These are phyloP conservation scores for Cinnamomum chago DNA, from an alignment of 164 flowering plant species.

Conservation along the genomic window DNA sequence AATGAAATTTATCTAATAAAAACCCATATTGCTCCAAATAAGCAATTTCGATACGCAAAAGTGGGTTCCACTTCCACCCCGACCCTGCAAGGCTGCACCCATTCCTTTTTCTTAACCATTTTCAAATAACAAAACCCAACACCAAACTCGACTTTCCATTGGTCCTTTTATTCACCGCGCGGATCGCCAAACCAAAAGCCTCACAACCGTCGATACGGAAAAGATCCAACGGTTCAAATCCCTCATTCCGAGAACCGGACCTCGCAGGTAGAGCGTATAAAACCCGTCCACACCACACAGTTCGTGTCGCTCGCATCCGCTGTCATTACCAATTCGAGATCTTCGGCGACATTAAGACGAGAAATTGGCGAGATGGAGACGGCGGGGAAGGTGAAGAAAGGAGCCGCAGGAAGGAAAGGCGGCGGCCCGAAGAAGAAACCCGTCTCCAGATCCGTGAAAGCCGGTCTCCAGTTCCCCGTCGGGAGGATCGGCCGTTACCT, in stretches of 20 bases:
- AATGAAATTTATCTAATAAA: too few species aligned
- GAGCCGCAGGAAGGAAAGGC: conserved; percentile 30
- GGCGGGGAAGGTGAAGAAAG: conserved; percentile 25
- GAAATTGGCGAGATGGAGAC: conserved; percentile 22
- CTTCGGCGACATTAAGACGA: background rate
- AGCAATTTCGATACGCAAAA: too few species aligned
- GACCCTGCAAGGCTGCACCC: background rate
- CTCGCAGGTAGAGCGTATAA: conserved; percentile 1
- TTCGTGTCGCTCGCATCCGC: background rate
- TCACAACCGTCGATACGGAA: conserved; percentile 8
- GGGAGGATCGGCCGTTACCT: conserved; percentile 33
- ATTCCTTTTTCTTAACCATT: background rate
- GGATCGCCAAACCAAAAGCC: background rate
- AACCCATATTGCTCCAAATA: too few species aligned
- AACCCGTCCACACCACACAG: background rate
- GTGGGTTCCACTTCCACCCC: background rate
- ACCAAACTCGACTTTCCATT: background rate
- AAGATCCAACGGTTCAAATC: conserved; percentile 9
- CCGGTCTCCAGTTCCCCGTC: conserved; percentile 35
- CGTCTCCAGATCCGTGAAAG: conserved; percentile 24
- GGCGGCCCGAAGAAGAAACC: conserved; percentile 37
- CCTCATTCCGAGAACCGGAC: background rate
- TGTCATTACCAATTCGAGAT: background rate
- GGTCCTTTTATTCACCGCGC: background rate
- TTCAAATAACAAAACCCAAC: background rate